A percentile compares a stretch with the other conserved stretches of the same genome.
phyloP scores from a whole-genome alignment of 2,329 filamentous ascomycete species.

The Emergomyces pasteurianus region DNA sequence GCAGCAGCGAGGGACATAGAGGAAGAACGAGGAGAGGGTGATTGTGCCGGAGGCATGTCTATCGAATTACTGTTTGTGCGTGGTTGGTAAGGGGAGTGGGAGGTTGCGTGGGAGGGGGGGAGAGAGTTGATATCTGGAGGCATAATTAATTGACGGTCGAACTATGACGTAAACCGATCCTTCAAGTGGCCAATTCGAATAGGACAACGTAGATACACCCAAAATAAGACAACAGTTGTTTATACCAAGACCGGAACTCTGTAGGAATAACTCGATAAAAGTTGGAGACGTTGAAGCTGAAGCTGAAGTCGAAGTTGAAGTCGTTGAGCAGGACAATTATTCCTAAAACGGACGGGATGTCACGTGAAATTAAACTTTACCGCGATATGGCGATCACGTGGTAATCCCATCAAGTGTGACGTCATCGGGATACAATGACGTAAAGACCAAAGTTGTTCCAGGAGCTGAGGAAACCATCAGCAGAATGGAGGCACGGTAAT shows the following conservation, averaged over 20 bases:
- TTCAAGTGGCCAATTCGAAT: background rate
- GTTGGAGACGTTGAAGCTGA: background rate
- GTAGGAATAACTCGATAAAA: background rate
- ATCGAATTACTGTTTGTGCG: slow-evolving; percentile 18
- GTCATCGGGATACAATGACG: background rate
- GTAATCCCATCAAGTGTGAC: background rate
- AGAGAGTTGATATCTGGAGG: slow-evolving; percentile 65
- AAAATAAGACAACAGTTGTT: background rate
- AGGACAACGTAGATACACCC: background rate
- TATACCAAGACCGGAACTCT: background rate
- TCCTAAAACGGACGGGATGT: background rate
- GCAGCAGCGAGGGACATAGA: slow-evolving; percentile 63
- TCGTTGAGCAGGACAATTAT: background rate
- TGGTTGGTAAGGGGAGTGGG: slow-evolving; percentile 25
- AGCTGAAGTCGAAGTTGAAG: background rate
- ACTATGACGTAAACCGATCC: background rate
- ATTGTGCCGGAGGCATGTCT: slow-evolving; percentile 39
- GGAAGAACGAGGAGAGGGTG: slow-evolving; percentile 51
- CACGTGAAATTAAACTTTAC: background rate
- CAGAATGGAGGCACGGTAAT: background rate
- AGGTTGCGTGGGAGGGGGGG: slow-evolving; percentile 42
- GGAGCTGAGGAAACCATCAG: background rate
- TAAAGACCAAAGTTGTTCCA: background rate
- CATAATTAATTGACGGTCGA: slow-evolving; percentile 33
- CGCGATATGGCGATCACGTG: background rate